Evolutionary conservation across 306 rosid genomes (phyloP).

Genomic region (Medicago arabica): DNA sequence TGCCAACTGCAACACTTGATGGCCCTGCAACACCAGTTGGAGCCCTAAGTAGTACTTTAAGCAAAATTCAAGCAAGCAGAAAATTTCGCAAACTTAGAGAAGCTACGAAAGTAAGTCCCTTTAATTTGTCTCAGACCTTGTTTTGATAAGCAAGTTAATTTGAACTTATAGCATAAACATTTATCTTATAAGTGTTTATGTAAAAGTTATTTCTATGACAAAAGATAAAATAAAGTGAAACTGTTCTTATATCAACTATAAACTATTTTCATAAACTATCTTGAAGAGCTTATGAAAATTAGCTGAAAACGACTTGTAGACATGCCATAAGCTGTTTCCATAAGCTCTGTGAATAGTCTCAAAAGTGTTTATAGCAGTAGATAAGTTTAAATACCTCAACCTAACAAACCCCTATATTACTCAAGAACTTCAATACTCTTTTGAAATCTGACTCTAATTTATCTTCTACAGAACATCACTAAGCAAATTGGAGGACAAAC

Average conservation of each 20-base stretch:
- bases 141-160: background rate
- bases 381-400: background rate
- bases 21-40: conserved; percentile 97
- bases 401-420: too few species aligned
- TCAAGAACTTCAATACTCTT: background rate
- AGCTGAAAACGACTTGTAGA: background rate
- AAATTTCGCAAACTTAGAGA: conserved; percentile 78
- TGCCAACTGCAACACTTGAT: conserved; percentile 93
- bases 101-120: conserved; percentile 76
- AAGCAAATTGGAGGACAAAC: conserved; percentile 78
- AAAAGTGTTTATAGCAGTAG: background rate
- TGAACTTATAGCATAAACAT: background rate
- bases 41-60: conserved; percentile 75
- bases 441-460: conserved; percentile 39
- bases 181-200: background rate
- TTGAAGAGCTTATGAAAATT: background rate
- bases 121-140: background rate
- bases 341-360: background rate
- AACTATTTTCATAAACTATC: background rate
- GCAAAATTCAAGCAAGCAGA: conserved; percentile 87
- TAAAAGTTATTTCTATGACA: background rate
- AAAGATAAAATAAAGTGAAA: background rate
- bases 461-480: conserved; percentile 59
- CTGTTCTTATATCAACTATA: background rate
- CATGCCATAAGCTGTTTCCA: background rate